phyloP scores from a whole-genome alignment of 805 yeast species.

The Komagataella populi region DNA sequence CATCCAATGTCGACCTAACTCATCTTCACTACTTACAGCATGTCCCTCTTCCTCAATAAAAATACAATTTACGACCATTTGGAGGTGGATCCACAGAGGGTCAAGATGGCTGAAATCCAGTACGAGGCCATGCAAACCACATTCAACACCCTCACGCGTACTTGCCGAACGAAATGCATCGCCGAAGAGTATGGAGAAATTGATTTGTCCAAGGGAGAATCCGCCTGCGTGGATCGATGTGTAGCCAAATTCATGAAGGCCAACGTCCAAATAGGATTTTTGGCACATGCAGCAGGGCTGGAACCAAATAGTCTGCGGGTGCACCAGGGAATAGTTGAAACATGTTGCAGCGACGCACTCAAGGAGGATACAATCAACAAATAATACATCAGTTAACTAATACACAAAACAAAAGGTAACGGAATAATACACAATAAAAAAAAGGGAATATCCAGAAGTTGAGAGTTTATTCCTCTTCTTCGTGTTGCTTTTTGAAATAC shows the following conservation, averaged over 20 bases:
- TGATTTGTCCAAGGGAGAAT: conserved; percentile 78
- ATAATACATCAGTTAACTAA: not conserved
- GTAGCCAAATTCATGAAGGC: conserved; percentile 71
- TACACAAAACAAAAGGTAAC: not conserved
- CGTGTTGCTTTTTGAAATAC: conserved; percentile 27
- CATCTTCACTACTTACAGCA: conserved; percentile 10
- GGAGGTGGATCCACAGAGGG: conserved; percentile 43
- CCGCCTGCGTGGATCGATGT: conserved; percentile 75
- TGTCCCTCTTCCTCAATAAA: conserved; percentile 53
- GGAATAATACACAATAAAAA: not conserved
- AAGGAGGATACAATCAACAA: not conserved
- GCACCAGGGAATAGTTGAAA: conserved; percentile 12
- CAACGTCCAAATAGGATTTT: conserved; percentile 46
- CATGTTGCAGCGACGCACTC: conserved; percentile 5
- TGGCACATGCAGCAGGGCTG: conserved; percentile 28
- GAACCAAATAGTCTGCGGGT: conserved; percentile 25
- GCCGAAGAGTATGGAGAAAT: conserved; percentile 77
- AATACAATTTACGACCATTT: conserved; percentile 27
- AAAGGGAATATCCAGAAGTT: not conserved
- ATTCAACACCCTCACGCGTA: conserved; percentile 38
- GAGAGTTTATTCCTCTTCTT: not conserved
- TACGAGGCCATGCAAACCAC: conserved; percentile 49
- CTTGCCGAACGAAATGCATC: conserved; percentile 68
- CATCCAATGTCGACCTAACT: not conserved
- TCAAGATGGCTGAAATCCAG: conserved; percentile 55